Conservation (phyloP, 192 early-diverging fungal species). For the Backusella liffmaniae region DNA sequence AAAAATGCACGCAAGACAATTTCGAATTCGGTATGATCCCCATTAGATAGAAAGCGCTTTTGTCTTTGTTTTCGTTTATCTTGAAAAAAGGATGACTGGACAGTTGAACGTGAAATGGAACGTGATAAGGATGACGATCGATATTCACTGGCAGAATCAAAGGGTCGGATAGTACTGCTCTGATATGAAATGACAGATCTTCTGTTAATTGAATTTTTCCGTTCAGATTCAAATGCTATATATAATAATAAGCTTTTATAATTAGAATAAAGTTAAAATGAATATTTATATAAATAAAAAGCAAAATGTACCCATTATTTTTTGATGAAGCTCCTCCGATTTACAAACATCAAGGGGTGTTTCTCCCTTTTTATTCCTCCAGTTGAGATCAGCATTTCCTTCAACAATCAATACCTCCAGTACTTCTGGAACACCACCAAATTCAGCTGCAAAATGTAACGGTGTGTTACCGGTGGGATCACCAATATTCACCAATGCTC, state of each 20-base stretch:
- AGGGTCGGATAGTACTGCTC: slow-evolving; percentile 23
- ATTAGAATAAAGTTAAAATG: not conserved
- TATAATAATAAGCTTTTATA: slow-evolving; percentile 9
- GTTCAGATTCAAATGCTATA: slow-evolving; percentile 19
- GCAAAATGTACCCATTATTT: not conserved
- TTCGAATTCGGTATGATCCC: slow-evolving; percentile 38
- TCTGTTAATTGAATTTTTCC: slow-evolving; percentile 2
- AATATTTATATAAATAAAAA: not conserved
- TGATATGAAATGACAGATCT: slow-evolving; percentile 8
- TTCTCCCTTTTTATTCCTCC: slow-evolving; percentile 43
- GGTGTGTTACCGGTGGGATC: slow-evolving; percentile 51
- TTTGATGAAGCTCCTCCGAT: slow-evolving; percentile 39
- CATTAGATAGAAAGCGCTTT: not conserved
- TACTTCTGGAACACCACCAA: slow-evolving; percentile 48
- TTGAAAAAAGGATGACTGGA: not conserved
- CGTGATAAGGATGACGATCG: slow-evolving; percentile 7
- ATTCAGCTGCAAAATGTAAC: slow-evolving; percentile 53
- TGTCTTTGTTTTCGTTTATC: not conserved
- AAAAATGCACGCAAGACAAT: slow-evolving; percentile 47
- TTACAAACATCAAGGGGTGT: slow-evolving; percentile 48
- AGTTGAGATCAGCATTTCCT: slow-evolving; percentile 42
- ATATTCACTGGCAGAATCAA: slow-evolving; percentile 29
- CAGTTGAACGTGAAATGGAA: not conserved
- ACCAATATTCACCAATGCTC: slow-evolving; percentile 44
- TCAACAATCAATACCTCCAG: slow-evolving; percentile 43